Conservation (phyloP, 2,329 filamentous ascomycete species). For the Cercospora canescens region DNA sequence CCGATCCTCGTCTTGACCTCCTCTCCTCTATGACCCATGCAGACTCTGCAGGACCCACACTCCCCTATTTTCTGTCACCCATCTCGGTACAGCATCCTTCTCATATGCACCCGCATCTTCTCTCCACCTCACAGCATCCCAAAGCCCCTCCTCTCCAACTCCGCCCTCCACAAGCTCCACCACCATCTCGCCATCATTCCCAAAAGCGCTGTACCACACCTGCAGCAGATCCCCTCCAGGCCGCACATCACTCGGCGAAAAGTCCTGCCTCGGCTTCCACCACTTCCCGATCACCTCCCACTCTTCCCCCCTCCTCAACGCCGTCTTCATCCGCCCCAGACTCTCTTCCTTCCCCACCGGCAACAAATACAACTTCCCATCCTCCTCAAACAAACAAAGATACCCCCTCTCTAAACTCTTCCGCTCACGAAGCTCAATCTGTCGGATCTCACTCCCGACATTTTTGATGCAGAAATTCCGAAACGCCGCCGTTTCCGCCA, state of each 20-base stretch:
- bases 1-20: too few relatives aligned
- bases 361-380: neutral
- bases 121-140: neutral
- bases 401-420: neutral
- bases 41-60: neutral
- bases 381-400: neutral
- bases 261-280: neutral
- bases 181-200: neutral
- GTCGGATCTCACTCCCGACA: neutral
- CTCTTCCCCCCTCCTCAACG: neutral
- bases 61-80: neutral
- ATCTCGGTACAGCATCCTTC: neutral
- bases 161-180: neutral
- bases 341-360: neutral
- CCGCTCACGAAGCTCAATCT: neutral
- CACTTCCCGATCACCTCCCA: slow-evolving; percentile 1
- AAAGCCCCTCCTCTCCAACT: neutral
- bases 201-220: neutral
- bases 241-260: neutral
- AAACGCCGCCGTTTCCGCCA: neutral
- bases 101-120: neutral
- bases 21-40: neutral
- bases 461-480: neutral
- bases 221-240: neutral
- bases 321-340: neutral